These are phyloP conservation scores for Gaertneriomyces semiglobifer DNA, from an alignment of 192 early-diverging fungal genomes.

Conservation along the genomic window DNA sequence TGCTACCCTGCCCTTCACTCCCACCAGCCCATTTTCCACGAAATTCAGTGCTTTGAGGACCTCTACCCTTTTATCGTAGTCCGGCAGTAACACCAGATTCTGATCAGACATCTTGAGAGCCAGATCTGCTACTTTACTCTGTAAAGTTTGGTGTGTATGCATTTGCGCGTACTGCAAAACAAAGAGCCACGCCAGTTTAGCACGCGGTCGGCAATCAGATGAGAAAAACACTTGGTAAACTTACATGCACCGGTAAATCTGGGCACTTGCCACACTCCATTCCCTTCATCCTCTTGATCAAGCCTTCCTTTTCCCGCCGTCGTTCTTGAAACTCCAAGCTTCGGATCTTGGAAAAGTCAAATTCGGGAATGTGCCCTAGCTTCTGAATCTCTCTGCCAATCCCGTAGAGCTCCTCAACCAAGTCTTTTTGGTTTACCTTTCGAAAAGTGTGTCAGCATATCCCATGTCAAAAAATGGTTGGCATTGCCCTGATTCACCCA, in stretches of 20 bases:
- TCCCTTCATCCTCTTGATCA: conserved; percentile 47
- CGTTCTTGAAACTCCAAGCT: conserved; percentile 84
- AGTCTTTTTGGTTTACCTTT: not conserved
- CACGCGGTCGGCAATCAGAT: too few relatives aligned
- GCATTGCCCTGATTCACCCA: not conserved
- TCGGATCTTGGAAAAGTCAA: conserved; percentile 81
- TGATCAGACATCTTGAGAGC: conserved; percentile 79
- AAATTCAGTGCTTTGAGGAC: conserved; percentile 80
- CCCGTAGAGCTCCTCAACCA: not conserved
- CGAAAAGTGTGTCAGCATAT: not conserved
- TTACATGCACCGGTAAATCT: conserved; percentile 73
- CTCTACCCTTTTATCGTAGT: conserved; percentile 83
- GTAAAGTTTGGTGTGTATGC: conserved; percentile 60
- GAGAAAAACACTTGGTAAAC: not conserved
- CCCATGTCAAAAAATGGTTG: not conserved
- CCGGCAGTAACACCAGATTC: conserved; percentile 88
- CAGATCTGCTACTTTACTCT: conserved; percentile 70
- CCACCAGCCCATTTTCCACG: conserved; percentile 78
- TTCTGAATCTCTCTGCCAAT: conserved; percentile 6
- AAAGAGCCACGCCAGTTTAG: not conserved
- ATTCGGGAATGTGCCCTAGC: conserved; percentile 54
- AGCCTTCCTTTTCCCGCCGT: conserved; percentile 53
- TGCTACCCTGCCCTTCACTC: conserved; percentile 92
- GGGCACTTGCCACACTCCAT: conserved; percentile 76
- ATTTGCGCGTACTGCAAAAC: conserved; percentile 46